These are phyloP conservation scores for Cladorrhinum sp. DNA, from an alignment of 2,329 filamentous ascomycete genomes.

Conservation along the genomic window DNA sequence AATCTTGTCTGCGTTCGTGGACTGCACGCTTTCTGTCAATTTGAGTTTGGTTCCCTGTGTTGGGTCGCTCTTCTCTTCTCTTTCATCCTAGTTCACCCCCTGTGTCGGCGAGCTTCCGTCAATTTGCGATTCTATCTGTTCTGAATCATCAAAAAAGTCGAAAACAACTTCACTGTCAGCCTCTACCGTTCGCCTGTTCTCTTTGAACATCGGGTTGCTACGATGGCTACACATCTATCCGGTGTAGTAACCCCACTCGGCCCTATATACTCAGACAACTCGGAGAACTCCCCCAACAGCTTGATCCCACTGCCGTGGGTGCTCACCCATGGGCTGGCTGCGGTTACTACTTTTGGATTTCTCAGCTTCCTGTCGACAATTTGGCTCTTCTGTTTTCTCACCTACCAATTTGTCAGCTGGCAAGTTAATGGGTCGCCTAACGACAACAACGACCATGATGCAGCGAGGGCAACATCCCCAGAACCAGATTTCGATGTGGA, in stretches of 20 bases:
- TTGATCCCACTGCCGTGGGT: constrained; percentile 36
- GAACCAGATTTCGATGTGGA: constrained; percentile 37
- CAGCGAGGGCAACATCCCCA: constrained; percentile 6
- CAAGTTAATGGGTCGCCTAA: constrained; percentile 26
- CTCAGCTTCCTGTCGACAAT: constrained; percentile 37
- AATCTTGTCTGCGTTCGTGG: neutral
- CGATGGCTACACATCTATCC: too few species aligned
- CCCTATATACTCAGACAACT: too few species aligned
- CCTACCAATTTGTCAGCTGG: constrained; percentile 37
- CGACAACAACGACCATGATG: constrained; percentile 1
- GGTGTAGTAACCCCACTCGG: too few species aligned
- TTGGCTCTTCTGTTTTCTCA: constrained; percentile 35
- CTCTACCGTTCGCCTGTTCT: neutral
- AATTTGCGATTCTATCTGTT: too few species aligned
- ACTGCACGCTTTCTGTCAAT: neutral
- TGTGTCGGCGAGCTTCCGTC: too few species aligned
- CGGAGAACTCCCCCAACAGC: constrained; percentile 30
- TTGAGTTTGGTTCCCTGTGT: too few species aligned
- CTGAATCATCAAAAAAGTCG: too few species aligned
- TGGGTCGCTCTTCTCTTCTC: too few species aligned
- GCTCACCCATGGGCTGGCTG: constrained; percentile 36
- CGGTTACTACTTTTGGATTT: constrained; percentile 37
- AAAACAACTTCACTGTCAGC: neutral
- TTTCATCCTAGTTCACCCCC: too few species aligned
- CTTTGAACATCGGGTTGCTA: too few species aligned